These are phyloP conservation scores for Xylaria sp. DNA, from an alignment of 2,329 filamentous ascomycete genomes.

Conservation along the genomic window DNA sequence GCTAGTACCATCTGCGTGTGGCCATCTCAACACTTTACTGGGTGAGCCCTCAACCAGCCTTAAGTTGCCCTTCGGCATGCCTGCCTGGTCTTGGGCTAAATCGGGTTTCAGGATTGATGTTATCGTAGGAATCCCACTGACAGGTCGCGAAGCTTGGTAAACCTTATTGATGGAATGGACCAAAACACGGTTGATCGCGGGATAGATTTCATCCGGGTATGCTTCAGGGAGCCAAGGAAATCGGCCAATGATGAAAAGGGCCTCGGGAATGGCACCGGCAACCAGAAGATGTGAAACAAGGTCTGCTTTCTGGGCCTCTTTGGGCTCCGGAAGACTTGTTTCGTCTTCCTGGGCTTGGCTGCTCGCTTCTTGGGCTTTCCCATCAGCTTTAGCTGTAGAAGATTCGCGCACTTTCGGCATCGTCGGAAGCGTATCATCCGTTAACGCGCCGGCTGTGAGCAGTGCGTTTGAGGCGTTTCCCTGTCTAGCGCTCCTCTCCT, in stretches of 20 bases:
- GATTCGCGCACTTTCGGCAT: constrained; percentile 63
- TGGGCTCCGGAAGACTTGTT: constrained; percentile 72
- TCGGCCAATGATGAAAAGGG: constrained; percentile 88
- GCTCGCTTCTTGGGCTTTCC: constrained; percentile 59
- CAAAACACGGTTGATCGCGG: constrained; percentile 82
- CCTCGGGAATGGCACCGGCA: constrained; percentile 91
- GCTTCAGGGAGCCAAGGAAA: constrained; percentile 93
- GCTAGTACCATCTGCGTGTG: constrained; percentile 81
- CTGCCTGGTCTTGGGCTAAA: constrained; percentile 68
- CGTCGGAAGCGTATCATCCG: constrained; percentile 77
- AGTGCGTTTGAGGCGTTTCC: constrained; percentile 84
- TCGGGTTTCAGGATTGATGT: constrained; percentile 51
- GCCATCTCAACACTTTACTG: constrained; percentile 82
- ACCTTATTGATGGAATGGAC: constrained; percentile 85
- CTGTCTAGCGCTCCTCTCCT: constrained; percentile 75
- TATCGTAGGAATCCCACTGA: constrained; percentile 48
- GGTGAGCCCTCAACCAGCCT: constrained; percentile 67
- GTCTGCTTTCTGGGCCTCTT: constrained; percentile 83
- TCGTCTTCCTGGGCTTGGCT: constrained; percentile 59
- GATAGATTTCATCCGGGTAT: constrained; percentile 81
- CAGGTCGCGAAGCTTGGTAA: constrained; percentile 56
- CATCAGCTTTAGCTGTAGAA: constrained; percentile 60
- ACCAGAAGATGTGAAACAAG: constrained; percentile 86
- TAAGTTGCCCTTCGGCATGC: constrained; percentile 74
- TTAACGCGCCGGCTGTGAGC: constrained; percentile 84